Evolutionary conservation across 371 early-diverging fungal genomes (phyloP), one percentile per base, ranked within the genome.

Genomic region (Rhizopus arrhizus): DNA sequence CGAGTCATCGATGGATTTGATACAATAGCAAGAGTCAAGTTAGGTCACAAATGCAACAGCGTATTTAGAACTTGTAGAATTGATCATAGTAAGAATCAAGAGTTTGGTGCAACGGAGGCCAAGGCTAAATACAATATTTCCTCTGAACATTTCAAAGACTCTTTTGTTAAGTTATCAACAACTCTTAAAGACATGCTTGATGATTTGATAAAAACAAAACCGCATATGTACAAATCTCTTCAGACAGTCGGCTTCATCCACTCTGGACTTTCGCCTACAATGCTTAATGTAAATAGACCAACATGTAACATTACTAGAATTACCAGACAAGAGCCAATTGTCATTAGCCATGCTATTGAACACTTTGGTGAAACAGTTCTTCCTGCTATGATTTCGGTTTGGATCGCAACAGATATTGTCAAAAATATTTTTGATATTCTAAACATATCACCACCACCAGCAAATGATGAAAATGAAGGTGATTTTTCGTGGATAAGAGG

Each of bases 121-220:
- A 49, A 54, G 28, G 55, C 36, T 28, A 0, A 13, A 0, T 61
- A 61, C 9, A 40, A 33, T 5, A 16, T 45, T 16, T 43, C 46
- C 10, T 48, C 50, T 0, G 41, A 55, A 55, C 54, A 41, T 43
- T 22, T 62, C 12, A 42, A 11, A 28, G 57, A 62, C 41, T 45
- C 46, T 10, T 46, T 31, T 12, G 29, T 22, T 9, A 57, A 57
- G 15, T 32, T 63, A 31, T 58, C 58, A 10, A 36, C 43, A 32
- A 45, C 46, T 40, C 53, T 63, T 2, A 57, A 58, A 29, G 58
- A 53, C 57, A 57, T 63, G 53, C 41, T 63, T 22, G 63, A 63
- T n/a, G 3, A 46, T 45, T 36, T 62, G 4, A 15, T 40, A 40
- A 40, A 53, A 40, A 53, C n/a, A 16, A 53, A 40, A 10, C 53